A percentile compares a stretch with the other conserved stretches of the same genome.
phyloP scores from a whole-genome alignment of 306 rosid genomes.

The Canavalia ensiformis region DNA sequence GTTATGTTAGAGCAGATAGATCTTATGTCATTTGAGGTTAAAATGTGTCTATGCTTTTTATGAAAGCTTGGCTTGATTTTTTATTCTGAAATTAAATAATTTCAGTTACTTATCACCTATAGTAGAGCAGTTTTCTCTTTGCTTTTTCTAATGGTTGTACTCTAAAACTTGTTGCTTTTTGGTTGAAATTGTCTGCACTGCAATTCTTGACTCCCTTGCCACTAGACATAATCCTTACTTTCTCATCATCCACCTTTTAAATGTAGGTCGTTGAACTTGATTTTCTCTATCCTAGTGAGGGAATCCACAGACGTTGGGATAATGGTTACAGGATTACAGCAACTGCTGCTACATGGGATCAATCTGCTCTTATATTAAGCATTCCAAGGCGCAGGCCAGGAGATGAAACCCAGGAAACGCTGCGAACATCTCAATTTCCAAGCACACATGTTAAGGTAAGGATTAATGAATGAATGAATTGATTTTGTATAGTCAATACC shows the following conservation, averaged over 20 bases:
- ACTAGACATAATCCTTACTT: neutral
- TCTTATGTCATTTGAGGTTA: slow-evolving; percentile 8
- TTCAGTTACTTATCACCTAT: neutral
- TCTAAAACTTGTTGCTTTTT: neutral
- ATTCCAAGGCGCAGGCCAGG: slow-evolving; percentile 90
- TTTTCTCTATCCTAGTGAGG: slow-evolving; percentile 96
- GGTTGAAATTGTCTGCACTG: neutral
- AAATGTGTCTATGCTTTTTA: neutral
- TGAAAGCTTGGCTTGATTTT: neutral
- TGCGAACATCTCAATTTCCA: slow-evolving; percentile 92
- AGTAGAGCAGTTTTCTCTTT: slow-evolving; percentile 8
- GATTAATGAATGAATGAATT: neutral
- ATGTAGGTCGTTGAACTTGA: slow-evolving; percentile 93
- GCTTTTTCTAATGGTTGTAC: neutral
- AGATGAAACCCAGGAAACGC: slow-evolving; percentile 89
- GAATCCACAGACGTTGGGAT: slow-evolving; percentile 97
- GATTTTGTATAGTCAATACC: neutral
- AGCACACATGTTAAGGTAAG: slow-evolving; percentile 96
- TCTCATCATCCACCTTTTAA: slow-evolving; percentile 8
- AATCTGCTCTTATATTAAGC: slow-evolving; percentile 92
- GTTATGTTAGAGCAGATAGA: neutral
- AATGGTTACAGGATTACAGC: slow-evolving; percentile 87
- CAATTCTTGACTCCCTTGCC: neutral
- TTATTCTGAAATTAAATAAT: too few species aligned
- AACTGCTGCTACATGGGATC: slow-evolving; percentile 96